phyloP scores from a whole-genome alignment of 768 basidiomycete genomes.

The Baorangia bicolor region DNA sequence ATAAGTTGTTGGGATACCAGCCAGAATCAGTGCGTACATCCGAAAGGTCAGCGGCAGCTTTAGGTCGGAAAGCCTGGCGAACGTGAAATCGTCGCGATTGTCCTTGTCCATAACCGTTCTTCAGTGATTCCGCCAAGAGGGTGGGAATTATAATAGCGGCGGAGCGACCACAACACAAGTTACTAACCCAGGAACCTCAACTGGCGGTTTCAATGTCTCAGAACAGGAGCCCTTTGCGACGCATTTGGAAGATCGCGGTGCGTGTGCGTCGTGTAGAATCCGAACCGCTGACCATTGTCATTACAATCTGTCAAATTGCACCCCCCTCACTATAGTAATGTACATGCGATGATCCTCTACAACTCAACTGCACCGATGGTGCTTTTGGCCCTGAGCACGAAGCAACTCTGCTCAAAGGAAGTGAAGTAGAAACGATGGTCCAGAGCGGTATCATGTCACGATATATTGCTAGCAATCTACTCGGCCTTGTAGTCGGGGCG shows the following conservation, averaged over 20 bases:
- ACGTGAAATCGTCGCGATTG: slow-evolving; percentile 86
- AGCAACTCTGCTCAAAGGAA: slow-evolving; percentile 10
- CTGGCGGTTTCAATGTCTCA: background rate
- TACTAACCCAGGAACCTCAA: background rate
- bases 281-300: background rate
- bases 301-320: background rate
- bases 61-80: slow-evolving; percentile 86
- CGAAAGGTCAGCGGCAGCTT: slow-evolving; percentile 85
- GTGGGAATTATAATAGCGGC: background rate
- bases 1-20: background rate
- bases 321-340: background rate
- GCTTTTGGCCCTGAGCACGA: slow-evolving; percentile 25
- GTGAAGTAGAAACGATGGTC: slow-evolving; percentile 3
- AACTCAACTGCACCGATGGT: slow-evolving; percentile 22
- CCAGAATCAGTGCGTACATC: slow-evolving; percentile 50
- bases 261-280: background rate
- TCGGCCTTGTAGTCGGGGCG: slow-evolving; percentile 83
- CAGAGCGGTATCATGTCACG: slow-evolving; percentile 7
- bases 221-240: slow-evolving; percentile 1
- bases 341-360: slow-evolving; percentile 19
- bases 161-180: background rate
- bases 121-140: background rate
- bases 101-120: slow-evolving; percentile 50
- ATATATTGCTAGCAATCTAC: slow-evolving; percentile 22
- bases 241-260: background rate